Base-by-base conservation (phyloP, 2,329 filamentous ascomycete genomes). In the Conoideocrella luteorostrata region DNA sequence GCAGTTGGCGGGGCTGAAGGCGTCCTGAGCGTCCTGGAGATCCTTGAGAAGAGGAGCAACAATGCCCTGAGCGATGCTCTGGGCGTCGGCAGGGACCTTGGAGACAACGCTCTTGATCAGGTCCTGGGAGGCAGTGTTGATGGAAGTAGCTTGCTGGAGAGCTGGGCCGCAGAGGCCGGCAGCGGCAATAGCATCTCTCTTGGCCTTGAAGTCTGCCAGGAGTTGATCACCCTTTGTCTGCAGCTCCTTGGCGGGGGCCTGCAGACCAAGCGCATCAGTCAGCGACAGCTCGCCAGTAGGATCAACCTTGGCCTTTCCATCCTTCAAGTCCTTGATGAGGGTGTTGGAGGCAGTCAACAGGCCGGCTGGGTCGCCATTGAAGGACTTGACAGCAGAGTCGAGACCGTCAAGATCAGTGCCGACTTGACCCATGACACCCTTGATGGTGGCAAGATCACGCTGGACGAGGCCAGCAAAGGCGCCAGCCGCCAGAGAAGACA, bases 31-130 rank as follows among this genome's bases (percentile, higher is more conserved):
- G 5, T 38, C 22, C 10, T 38, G 5, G 6, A 38, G 22, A n/a
- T 10, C 15, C 35, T 38, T n/a, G 21, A 26, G 5, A 7, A 38
- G 22, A 13, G 10, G 10, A 11, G 35, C 35, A 24, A 38, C 21
- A 10, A 38, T 38, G 12, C 35, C 35, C 22, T 38, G 35, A n/a
- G 35, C 35, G 18, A 38, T 38, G 35, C 35, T 23, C 22, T 38
- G 35, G 21, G 21, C 35, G 4, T 13, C 4, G 2, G 21, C 11
- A 11, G 35, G 35, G 35, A 38, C 35, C 35, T 38, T 38, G 35
- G 21, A 26, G 13, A 38, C 21, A 22, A 26, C 22, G 35, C 21
- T 26, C 21, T 38, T 13, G 35, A 38, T 38, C 21, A 38, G 13
- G 22, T 12, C 35, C 22, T 38, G 23, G 21, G 21, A 7, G 10